Evolutionary conservation across 1,139 yeast genomes (phyloP), one percentile per base, ranked within the genome.

Genomic region (Trichomonascaceae sp.): DNA sequence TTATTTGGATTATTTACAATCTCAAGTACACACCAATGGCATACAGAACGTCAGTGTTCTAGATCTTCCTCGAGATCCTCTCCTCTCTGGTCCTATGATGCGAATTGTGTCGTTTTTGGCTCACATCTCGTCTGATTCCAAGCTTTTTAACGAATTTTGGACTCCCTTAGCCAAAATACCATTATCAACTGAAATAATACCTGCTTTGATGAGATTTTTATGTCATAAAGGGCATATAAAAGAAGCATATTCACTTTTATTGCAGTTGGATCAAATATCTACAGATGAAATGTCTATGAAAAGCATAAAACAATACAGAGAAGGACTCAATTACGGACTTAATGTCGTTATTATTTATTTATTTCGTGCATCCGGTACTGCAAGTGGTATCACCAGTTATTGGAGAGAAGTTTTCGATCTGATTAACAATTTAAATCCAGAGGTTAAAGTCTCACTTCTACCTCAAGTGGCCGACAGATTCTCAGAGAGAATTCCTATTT

Each of bases 381-480:
- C 50, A 20, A 45, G 38, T 27, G 53, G 55, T 4, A 32, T 50
- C 18, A 54, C 55, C 43, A 54, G 47, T 4, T 43, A 56, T 32
- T 58, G 61, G 58, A 50, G 52, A 32, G 48, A 58, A 27, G 55
- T 60, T 43, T 59, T 55, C 43, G 58, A 54, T 2, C 27, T 55
- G 10, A 47, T 62, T 39, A 53, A 52, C 36, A 53, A 52, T 18
- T 51, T 55, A 24, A 55, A 59, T 47, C 53, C 52, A 8, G 27
- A 48, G 6, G 43, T 60, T 13, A 45, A 51, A 6, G 54, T 61
- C 13, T 50, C 52, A 12, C 53, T 62, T 4, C 47, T 59, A 22
- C 60, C 63, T 3, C 41, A 50, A n/a, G 57, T 60, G 17, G 50
- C 58, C 12, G 49, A 55, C 17, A 53, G 57, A n/a, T 50, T 62